Conservation (phyloP, 768 basidiomycete species). For the Mycena leptocephala region DNA sequence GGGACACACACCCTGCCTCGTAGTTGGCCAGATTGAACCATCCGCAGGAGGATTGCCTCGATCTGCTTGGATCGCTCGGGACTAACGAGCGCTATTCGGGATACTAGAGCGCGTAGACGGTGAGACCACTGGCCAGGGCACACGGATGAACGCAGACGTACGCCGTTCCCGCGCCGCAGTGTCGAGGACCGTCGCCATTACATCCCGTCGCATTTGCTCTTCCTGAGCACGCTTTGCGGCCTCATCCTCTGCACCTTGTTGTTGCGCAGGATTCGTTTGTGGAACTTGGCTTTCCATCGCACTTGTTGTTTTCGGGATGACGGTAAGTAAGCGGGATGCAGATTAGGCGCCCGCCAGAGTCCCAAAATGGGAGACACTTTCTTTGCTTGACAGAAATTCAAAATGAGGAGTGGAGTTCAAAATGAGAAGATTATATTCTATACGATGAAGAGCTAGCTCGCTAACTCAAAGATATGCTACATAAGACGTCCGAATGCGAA, state of each 20-base stretch:
- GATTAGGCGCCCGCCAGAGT: neutral
- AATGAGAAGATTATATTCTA: slow-evolving; percentile 5
- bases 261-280: slow-evolving; percentile 25
- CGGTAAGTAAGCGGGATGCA: neutral
- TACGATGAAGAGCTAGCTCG: slow-evolving; percentile 27
- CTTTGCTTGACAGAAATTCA: too few relatives aligned
- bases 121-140: slow-evolving; percentile 9
- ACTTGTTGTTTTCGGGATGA: neutral
- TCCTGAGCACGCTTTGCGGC: slow-evolving; percentile 74
- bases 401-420: neutral
- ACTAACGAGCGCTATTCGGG: slow-evolving; percentile 90
- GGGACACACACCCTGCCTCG: slow-evolving; percentile 69
- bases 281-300: slow-evolving; percentile 17
- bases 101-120: slow-evolving; percentile 64
- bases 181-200: slow-evolving; percentile 86
- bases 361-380: too few relatives aligned
- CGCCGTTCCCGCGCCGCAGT: slow-evolving; percentile 86
- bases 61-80: slow-evolving; percentile 87
- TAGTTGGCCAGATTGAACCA: slow-evolving; percentile 90
- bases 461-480: slow-evolving; percentile 32
- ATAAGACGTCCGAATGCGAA: slow-evolving; percentile 24
- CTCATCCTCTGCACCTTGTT: slow-evolving; percentile 60
- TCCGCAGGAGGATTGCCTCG: slow-evolving; percentile 82
- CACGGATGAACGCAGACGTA: slow-evolving; percentile 51
- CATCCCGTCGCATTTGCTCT: slow-evolving; percentile 82